These are phyloP conservation scores for Achaetomiella virescens DNA, from an alignment of 495 filamentous ascomycete genomes.

Conservation along the genomic window DNA sequence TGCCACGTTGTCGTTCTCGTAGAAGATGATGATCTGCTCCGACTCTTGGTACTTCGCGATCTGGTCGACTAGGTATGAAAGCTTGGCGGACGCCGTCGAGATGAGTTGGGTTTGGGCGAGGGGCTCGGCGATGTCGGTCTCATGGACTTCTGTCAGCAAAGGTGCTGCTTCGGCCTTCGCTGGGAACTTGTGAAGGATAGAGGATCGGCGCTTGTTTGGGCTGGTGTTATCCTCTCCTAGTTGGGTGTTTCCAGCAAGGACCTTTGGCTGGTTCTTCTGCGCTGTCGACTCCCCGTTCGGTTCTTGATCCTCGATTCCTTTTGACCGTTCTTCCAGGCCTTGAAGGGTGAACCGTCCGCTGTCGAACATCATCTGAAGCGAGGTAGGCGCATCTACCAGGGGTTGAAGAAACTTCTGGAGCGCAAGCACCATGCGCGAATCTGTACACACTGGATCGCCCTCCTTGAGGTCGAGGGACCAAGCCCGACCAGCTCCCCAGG, in stretches of 20 bases:
- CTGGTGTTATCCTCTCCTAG: slow-evolving; percentile 29
- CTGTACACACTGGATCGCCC: slow-evolving; percentile 35
- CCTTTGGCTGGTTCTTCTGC: background rate
- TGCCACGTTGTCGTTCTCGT: slow-evolving; percentile 79
- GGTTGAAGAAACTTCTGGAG: slow-evolving; percentile 38
- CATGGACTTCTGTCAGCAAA: background rate
- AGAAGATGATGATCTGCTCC: slow-evolving; percentile 91
- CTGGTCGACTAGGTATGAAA: slow-evolving; percentile 75
- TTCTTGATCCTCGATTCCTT: slow-evolving; percentile 19
- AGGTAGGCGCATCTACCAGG: slow-evolving; percentile 31
- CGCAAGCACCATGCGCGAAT: slow-evolving; percentile 32
- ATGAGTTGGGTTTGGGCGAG: slow-evolving; percentile 59
- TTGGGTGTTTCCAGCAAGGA: slow-evolving; percentile 37
- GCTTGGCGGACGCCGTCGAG: slow-evolving; percentile 78
- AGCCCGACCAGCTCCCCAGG: slow-evolving; percentile 44
- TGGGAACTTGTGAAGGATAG: slow-evolving; percentile 12
- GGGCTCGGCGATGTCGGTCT: slow-evolving; percentile 35
- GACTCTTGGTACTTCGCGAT: slow-evolving; percentile 57
- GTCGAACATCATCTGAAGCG: slow-evolving; percentile 32
- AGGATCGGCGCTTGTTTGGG: slow-evolving; percentile 22
- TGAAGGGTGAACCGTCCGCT: slow-evolving; percentile 32
- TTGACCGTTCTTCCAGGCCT: slow-evolving; percentile 29
- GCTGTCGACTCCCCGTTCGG: background rate
- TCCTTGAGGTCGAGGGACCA: slow-evolving; percentile 57
- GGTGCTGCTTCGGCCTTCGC: background rate